Conservation (phyloP, 495 filamentous ascomycete genomes). For the Jackrogersella minutella region DNA sequence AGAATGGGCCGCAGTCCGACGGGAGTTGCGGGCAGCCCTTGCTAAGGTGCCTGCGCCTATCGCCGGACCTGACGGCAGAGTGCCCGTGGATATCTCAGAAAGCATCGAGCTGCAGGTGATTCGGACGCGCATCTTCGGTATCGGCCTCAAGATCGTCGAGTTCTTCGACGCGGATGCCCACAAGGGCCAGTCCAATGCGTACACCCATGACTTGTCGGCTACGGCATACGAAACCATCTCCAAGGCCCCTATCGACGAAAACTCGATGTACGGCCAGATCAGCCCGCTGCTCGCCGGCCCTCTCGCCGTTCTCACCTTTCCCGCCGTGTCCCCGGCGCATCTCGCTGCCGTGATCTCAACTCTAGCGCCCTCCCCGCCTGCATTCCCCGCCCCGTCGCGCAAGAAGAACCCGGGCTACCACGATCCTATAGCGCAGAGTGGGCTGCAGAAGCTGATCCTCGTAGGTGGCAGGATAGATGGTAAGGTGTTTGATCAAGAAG, state of each 20-base stretch:
- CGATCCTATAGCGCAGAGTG: conserved; percentile 76
- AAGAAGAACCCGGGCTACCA: conserved; percentile 80
- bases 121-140: conserved; percentile 86
- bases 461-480: conserved; percentile 84
- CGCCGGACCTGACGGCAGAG: conserved; percentile 21
- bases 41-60: conserved; percentile 58
- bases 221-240: conserved; percentile 68
- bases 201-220: conserved; percentile 79
- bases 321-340: conserved; percentile 80
- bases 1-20: conserved; percentile 87
- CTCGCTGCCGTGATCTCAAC: conserved; percentile 79
- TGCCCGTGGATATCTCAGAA: conserved; percentile 47
- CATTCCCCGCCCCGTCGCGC: conserved; percentile 79
- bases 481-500: conserved; percentile 80
- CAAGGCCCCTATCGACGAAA: conserved; percentile 60
- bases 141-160: conserved; percentile 84
- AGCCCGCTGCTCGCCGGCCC: conserved; percentile 83
- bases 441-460: conserved; percentile 84
- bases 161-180: conserved; percentile 74
- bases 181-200: conserved; percentile 55
- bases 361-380: conserved; percentile 70
- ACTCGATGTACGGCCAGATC: conserved; percentile 62
- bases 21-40: conserved; percentile 78
- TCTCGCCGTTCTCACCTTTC: conserved; percentile 80
- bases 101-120: conserved; percentile 79